Evolutionary conservation across 805 yeast species (phyloP).

Genomic region (Peterozyma xylosa): DNA sequence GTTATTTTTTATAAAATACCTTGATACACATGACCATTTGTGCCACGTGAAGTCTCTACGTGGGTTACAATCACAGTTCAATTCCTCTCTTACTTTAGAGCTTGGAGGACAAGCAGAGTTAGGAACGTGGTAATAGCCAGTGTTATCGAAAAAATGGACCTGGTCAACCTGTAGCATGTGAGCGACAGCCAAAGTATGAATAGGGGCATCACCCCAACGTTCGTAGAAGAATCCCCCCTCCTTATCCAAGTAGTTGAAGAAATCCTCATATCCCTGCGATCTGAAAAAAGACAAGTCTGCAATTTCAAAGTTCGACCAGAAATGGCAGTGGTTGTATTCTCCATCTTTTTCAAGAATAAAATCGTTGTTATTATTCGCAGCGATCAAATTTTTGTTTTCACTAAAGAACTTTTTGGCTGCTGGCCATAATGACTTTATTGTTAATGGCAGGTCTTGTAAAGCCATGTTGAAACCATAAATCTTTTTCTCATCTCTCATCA

Average conservation of each 20-base stretch:
- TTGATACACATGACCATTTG: conserved; percentile 43
- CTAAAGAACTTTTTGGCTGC: conserved; percentile 34
- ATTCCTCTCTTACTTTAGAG: conserved; percentile 29
- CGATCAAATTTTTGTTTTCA: conserved; percentile 27
- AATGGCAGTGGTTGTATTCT: conserved; percentile 47
- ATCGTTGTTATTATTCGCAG: conserved; percentile 29
- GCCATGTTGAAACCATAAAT: conserved; percentile 44
- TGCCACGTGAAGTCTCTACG: conserved; percentile 42
- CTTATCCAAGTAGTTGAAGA: conserved; percentile 48
- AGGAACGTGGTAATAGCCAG: conserved; percentile 51
- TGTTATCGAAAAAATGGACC: conserved; percentile 53
- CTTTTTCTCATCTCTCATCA: conserved; percentile 39
- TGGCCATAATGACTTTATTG: conserved; percentile 44
- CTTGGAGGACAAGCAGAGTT: conserved; percentile 53
- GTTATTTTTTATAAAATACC: conserved; percentile 23
- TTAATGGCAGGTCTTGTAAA: conserved; percentile 36
- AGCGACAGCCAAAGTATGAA: conserved; percentile 59
- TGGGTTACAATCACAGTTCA: conserved; percentile 44
- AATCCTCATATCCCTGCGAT: conserved; percentile 41
- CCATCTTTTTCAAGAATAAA: conserved; percentile 36
- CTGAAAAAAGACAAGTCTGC: conserved; percentile 54
- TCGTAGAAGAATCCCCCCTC: conserved; percentile 68
- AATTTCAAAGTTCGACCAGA: conserved; percentile 65
- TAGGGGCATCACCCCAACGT: conserved; percentile 78
- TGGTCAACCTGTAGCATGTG: conserved; percentile 41